These are phyloP conservation scores for Phytopythium delawarense DNA, from an alignment of 352 stramenopile species.

Conservation along the genomic window DNA sequence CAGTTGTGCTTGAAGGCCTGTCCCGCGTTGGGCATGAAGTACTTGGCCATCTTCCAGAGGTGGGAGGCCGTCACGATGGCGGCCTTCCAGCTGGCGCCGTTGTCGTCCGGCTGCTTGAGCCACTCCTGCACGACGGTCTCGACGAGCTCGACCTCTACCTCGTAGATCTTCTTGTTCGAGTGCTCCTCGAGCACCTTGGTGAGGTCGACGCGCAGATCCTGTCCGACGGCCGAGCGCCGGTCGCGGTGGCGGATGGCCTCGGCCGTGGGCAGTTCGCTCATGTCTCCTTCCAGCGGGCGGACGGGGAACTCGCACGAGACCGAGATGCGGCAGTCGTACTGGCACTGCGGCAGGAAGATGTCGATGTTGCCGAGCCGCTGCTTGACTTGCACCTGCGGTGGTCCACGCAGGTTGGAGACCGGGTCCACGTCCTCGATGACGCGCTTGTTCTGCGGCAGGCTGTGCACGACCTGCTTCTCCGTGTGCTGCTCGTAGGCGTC, in stretches of 20 bases:
- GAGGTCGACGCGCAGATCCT: constrained; percentile 76
- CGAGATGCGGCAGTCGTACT: constrained; percentile 81
- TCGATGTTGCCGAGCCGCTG: constrained; percentile 78
- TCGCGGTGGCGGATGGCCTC: constrained; percentile 76
- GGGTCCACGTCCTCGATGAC: constrained; percentile 73
- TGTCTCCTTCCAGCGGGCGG: constrained; percentile 47
- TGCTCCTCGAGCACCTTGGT: constrained; percentile 81
- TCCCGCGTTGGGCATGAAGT: constrained; percentile 77
- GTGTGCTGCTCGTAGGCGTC: constrained; percentile 70
- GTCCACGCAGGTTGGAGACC: constrained; percentile 39
- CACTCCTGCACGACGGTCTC: constrained; percentile 65
- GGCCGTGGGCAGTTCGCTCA: constrained; percentile 61
- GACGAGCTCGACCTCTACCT: constrained; percentile 80
- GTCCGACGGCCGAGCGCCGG: constrained; percentile 68
- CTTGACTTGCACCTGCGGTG: constrained; percentile 71
- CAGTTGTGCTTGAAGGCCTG: constrained; percentile 78
- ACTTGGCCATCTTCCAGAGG: constrained; percentile 81
- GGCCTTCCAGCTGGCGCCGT: constrained; percentile 66
- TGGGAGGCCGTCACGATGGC: constrained; percentile 59
- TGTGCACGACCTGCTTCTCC: constrained; percentile 81
- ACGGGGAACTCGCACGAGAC: constrained; percentile 79
- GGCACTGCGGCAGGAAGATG: constrained; percentile 84
- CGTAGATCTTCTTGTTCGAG: constrained; percentile 60
- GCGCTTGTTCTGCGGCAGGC: constrained; percentile 69
- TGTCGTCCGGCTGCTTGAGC: constrained; percentile 71